Conservation (phyloP, 2,329 filamentous ascomycete species). For the Nemania sp. region DNA sequence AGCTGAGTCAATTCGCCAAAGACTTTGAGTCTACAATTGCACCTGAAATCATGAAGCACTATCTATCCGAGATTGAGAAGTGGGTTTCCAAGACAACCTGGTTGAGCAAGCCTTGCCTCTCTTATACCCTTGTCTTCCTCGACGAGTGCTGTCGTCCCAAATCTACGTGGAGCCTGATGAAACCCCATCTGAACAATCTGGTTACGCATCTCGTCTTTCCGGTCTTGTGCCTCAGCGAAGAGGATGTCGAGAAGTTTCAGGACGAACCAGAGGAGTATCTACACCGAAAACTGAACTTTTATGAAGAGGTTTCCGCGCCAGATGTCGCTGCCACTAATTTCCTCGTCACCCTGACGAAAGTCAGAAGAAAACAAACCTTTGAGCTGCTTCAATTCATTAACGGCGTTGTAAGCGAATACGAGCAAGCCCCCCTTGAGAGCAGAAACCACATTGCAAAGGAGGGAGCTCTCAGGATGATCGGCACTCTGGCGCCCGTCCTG, state of each 20-base stretch:
- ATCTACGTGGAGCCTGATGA: constrained; percentile 93
- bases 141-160: constrained; percentile 98
- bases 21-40: constrained; percentile 90
- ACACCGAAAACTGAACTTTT: constrained; percentile 96
- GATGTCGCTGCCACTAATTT: constrained; percentile 97
- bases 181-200: constrained; percentile 89
- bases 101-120: constrained; percentile 92
- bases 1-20: constrained; percentile 83
- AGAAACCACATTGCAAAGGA: constrained; percentile 97
- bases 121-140: constrained; percentile 91
- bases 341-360: constrained; percentile 91
- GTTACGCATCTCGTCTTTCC: constrained; percentile 96
- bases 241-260: constrained; percentile 92
- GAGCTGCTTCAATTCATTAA: constrained; percentile 95
- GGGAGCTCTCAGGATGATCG: constrained; percentile 95
- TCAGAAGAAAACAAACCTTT: constrained; percentile 92
- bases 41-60: constrained; percentile 93
- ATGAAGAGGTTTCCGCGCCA: constrained; percentile 93
- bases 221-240: constrained; percentile 86
- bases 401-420: constrained; percentile 90
- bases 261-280: constrained; percentile 95
- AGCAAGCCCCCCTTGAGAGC: constrained; percentile 78
- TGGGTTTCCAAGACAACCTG: constrained; percentile 95
- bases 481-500: constrained; percentile 89
- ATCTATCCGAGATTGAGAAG: constrained; percentile 92